Percentiles rank a stretch among this genome's conserved stretches.
Conservation (phyloP, 306 rosid genomes). For the Dalbergia cochinchinensis region DNA sequence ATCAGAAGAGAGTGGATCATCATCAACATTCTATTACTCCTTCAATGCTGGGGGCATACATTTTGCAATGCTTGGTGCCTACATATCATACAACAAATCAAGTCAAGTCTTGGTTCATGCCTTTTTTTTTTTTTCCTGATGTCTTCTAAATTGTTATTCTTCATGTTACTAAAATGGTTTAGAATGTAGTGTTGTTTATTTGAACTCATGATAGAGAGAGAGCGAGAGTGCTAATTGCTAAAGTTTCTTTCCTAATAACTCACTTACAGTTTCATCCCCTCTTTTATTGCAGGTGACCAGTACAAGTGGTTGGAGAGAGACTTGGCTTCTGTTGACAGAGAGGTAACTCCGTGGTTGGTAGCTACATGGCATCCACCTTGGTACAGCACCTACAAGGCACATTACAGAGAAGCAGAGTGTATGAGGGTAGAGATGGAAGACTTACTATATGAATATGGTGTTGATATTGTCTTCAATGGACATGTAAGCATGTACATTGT, state of each 20-base stretch:
- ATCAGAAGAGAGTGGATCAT: constrained; percentile 81
- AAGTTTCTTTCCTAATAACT: constrained; percentile 2
- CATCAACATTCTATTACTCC: constrained; percentile 80
- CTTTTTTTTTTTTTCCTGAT: constrained; percentile 2
- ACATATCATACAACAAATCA: constrained; percentile 63
- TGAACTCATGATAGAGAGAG: background rate
- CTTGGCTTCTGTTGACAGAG: constrained; percentile 74
- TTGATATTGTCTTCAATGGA: constrained; percentile 88
- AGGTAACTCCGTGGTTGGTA: constrained; percentile 91
- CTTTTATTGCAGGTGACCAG: constrained; percentile 68
- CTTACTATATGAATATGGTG: constrained; percentile 66
- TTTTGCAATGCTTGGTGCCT: constrained; percentile 86
- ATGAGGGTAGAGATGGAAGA: constrained; percentile 92
- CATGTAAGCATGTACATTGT: constrained; percentile 65
- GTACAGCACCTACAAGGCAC: constrained; percentile 88
- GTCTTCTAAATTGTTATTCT: background rate
- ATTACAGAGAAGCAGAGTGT: constrained; percentile 93
- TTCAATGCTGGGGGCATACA: constrained; percentile 95
- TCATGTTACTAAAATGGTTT: constrained; percentile 26
- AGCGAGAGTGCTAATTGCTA: background rate
- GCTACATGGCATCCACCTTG: constrained; percentile 95
- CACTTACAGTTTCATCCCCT: background rate
- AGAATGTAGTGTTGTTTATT: background rate
- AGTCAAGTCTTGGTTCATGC: constrained; percentile 50
- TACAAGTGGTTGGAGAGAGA: constrained; percentile 86